Conservation (phyloP, 2,329 filamentous ascomycete genomes). For the Ophiostoma pallidulum region DNA sequence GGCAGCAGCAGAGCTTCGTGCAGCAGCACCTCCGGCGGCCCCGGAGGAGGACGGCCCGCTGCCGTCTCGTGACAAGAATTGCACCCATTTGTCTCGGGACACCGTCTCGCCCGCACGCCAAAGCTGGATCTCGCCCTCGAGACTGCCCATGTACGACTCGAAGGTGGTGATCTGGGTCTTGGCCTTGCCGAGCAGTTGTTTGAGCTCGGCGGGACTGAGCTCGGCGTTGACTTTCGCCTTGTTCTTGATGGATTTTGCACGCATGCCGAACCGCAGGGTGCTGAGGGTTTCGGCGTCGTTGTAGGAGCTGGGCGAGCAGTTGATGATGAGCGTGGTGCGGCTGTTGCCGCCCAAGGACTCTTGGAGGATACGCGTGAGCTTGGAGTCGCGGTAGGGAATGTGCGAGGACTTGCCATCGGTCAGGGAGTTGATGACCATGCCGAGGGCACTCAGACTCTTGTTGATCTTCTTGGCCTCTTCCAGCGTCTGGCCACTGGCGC, state of each 20-base stretch:
- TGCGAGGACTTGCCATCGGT: slow-evolving; percentile 96
- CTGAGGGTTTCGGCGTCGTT: slow-evolving; percentile 92
- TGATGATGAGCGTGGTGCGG: slow-evolving; percentile 95
- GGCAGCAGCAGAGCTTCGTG: slow-evolving; percentile 43
- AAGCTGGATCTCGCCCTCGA: slow-evolving; percentile 75
- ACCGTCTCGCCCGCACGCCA: slow-evolving; percentile 88
- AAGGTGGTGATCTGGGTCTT: slow-evolving; percentile 84
- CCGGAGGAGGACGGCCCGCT: slow-evolving; percentile 25
- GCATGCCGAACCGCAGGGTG: slow-evolving; percentile 87
- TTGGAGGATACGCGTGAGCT: slow-evolving; percentile 93
- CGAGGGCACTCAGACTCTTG: slow-evolving; percentile 94
- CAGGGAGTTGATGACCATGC: slow-evolving; percentile 97
- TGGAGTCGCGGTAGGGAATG: slow-evolving; percentile 94
- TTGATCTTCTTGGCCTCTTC: slow-evolving; percentile 99
- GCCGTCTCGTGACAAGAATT: slow-evolving; percentile 49
- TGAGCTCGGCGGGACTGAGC: slow-evolving; percentile 90
- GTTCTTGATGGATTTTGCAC: slow-evolving; percentile 98
- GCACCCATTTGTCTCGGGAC: slow-evolving; percentile 80
- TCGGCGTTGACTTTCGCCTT: slow-evolving; percentile 99
- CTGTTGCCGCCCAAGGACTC: slow-evolving; percentile 97
- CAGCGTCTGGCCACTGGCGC: slow-evolving; percentile 90
- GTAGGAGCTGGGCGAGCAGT: slow-evolving; percentile 97
- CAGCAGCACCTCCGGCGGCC: slow-evolving; percentile 35
- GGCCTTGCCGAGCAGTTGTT: slow-evolving; percentile 82
- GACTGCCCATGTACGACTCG: slow-evolving; percentile 70